Conservation (phyloP, 2,329 filamentous ascomycete species). For the Incumbomyces delicatus region DNA sequence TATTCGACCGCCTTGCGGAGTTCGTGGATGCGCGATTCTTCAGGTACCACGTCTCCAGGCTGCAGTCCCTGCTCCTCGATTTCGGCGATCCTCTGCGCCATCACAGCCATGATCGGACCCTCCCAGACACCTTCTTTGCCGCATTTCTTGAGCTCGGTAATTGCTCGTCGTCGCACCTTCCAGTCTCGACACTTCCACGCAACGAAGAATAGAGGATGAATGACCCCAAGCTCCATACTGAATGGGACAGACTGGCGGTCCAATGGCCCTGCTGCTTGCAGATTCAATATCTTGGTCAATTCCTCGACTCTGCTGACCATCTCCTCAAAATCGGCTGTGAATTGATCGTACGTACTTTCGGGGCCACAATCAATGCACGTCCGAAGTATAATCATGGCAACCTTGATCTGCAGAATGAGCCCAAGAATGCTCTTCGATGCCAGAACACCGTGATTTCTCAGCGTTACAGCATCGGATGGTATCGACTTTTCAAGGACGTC, state of each 20-base stretch:
- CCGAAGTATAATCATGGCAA: constrained; percentile 21
- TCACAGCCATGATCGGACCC: constrained; percentile 24
- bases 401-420: constrained; percentile 19
- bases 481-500: constrained; percentile 19
- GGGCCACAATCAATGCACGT: constrained; percentile 19
- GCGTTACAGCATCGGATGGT: constrained; percentile 6
- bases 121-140: constrained; percentile 30
- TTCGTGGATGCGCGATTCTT: constrained; percentile 20
- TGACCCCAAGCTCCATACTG: constrained; percentile 25
- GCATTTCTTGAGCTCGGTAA: constrained; percentile 23
- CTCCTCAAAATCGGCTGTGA: constrained; percentile 19
- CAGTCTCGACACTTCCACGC: constrained; percentile 24
- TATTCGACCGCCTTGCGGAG: constrained; percentile 22
- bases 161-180: constrained; percentile 21
- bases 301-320: constrained; percentile 20
- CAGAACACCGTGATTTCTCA: constrained; percentile 11
- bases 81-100: constrained; percentile 21
- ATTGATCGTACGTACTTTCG: constrained; percentile 19
- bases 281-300: constrained; percentile 14
- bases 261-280: constrained; percentile 14
- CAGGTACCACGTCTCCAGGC: constrained; percentile 14
- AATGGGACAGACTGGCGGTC: constrained; percentile 18
- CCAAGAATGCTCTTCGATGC: constrained; percentile 18
- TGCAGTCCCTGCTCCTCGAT: constrained; percentile 21
- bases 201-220: constrained; percentile 26